Percentiles rank a stretch among this genome's conserved stretches.
These are phyloP conservation scores for Coemansia sp. DNA, from an alignment of 192 early-diverging fungal genomes.

Conservation along the genomic window DNA sequence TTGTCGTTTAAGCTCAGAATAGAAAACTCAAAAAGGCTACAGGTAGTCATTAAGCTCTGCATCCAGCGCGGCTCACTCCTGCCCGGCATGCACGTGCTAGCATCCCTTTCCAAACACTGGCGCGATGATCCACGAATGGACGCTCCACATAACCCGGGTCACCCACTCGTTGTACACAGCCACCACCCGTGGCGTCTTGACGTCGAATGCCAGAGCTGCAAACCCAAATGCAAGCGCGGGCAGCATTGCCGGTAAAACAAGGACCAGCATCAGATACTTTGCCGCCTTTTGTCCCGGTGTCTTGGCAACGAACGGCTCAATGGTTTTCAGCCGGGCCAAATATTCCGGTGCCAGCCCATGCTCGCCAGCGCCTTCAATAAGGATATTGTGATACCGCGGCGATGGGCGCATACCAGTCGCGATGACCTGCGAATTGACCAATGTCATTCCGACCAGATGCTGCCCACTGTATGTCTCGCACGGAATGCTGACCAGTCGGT, in stretches of 20 bases:
- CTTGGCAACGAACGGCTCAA: conserved; percentile 23
- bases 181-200: conserved; percentile 21
- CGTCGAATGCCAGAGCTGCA: conserved; percentile 20
- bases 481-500: conserved; percentile 24
- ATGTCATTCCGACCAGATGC: conserved; percentile 19
- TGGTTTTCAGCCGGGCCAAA: conserved; percentile 20
- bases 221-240: conserved; percentile 12
- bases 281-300: conserved; percentile 29
- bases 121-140: conserved; percentile 32
- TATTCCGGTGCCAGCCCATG: conserved; percentile 33
- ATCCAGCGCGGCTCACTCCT: neutral
- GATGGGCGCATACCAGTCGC: conserved; percentile 27
- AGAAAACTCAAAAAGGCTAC: neutral
- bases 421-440: conserved; percentile 12
- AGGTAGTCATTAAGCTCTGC: neutral
- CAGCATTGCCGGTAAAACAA: conserved; percentile 17
- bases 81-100: conserved; percentile 1
- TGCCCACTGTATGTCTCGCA: conserved; percentile 33
- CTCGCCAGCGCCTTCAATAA: conserved; percentile 40
- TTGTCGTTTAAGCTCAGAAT: neutral
- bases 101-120: conserved; percentile 38
- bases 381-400: conserved; percentile 34
- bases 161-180: conserved; percentile 19
- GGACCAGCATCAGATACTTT: conserved; percentile 16
- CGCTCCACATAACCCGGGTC: conserved; percentile 17